Conservation (phyloP, 129 eudicot species). For the Lonicera japonica region DNA sequence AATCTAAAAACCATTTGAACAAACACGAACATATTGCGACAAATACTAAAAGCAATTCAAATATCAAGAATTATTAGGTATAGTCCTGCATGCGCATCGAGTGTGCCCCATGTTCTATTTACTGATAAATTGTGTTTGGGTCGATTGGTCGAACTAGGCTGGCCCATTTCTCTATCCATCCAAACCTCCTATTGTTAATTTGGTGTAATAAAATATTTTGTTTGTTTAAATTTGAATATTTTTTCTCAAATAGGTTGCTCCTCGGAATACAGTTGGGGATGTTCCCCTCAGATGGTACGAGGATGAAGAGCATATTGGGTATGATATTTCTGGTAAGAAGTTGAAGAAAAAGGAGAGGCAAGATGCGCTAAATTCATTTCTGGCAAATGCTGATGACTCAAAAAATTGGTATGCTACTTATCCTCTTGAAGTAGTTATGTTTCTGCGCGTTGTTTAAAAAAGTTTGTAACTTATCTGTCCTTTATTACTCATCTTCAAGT, state of each 20-base stretch:
- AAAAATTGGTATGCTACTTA: conserved; percentile 63
- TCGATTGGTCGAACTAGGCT: background rate
- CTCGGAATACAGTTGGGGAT: conserved; percentile 87
- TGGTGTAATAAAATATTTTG: too few species aligned
- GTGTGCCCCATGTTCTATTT: too few species aligned
- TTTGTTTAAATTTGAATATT: background rate
- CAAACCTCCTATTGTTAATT: conserved; percentile 3
- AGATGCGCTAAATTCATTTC: conserved; percentile 60
- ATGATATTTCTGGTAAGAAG: conserved; percentile 82
- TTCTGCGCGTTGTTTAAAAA: too few species aligned
- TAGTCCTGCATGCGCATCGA: too few species aligned
- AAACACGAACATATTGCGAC: too few species aligned
- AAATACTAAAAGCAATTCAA: too few species aligned
- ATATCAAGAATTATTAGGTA: too few species aligned
- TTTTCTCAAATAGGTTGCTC: conserved; percentile 57
- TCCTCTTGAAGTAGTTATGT: too few species aligned
- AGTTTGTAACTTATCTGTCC: too few species aligned
- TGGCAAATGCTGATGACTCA: conserved; percentile 73
- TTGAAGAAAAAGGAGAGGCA: conserved; percentile 88
- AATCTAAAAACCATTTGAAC: too few species aligned
- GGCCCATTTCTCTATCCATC: background rate
- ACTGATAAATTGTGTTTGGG: too few species aligned
- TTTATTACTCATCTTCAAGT: too few species aligned
- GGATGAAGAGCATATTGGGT: conserved; percentile 96
- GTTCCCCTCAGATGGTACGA: conserved; percentile 92